Evolutionary conservation across 148 eudicot species (phyloP).

Genomic region (Vaccinium vitisidaea): DNA sequence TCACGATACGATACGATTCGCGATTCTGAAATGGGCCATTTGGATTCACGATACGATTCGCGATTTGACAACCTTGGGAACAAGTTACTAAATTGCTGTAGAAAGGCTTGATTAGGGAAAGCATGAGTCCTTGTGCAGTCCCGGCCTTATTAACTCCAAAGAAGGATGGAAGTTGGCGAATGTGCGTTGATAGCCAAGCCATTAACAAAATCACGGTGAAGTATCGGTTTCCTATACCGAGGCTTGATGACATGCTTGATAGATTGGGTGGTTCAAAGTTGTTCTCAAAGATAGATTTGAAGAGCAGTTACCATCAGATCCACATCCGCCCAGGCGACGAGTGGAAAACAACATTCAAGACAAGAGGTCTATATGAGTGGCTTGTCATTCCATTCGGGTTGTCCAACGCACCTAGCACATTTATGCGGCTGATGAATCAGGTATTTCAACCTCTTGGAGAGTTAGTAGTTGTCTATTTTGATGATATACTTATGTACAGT

Average conservation of each 20-base stretch:
- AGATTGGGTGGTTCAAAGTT: not conserved
- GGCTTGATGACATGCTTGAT: not conserved
- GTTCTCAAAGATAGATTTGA: not conserved
- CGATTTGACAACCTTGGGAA: no score
- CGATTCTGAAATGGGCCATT: no score
- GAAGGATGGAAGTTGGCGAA: not conserved
- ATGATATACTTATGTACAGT: slow-evolving; percentile 2
- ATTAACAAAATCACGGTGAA: not conserved
- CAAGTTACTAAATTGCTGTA: not conserved
- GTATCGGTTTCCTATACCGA: not conserved
- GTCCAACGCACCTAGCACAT: slow-evolving; percentile 2
- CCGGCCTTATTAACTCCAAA: not conserved
- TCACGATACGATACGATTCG: no score
- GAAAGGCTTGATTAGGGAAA: not conserved
- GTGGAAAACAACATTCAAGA: slow-evolving; percentile 12
- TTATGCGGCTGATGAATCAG: not conserved
- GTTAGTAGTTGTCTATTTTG: not conserved
- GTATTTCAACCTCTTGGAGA: not conserved
- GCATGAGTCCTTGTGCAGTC: not conserved
- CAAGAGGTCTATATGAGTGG: slow-evolving; percentile 9
- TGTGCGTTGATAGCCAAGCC: not conserved
- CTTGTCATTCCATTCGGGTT: not conserved
- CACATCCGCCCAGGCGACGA: not conserved
- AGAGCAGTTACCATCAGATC: not conserved
- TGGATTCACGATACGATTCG: no score